Conservation (phyloP, 257 asterid genomes). For the Solanum etuberosum region DNA sequence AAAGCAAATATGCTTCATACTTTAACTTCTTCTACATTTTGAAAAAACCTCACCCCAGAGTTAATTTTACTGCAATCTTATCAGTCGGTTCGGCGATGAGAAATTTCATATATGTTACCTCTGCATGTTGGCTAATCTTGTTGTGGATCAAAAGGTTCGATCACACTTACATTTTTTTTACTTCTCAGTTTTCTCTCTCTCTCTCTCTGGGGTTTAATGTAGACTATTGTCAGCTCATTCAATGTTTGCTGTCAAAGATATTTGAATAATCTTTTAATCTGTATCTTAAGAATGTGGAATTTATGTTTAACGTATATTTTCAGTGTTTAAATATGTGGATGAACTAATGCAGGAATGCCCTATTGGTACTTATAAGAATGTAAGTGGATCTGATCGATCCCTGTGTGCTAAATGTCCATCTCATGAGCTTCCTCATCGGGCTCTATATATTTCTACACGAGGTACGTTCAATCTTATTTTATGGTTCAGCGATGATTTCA, state of each 20-base stretch:
- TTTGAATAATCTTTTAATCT: not conserved
- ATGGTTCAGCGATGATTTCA: not conserved
- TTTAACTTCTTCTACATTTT: not conserved
- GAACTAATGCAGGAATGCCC: constrained; percentile 73
- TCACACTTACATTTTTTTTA: not conserved
- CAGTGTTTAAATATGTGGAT: not conserved
- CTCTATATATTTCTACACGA: constrained; percentile 48
- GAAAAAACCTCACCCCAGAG: not conserved
- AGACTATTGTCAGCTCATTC: not conserved
- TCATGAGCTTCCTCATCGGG: constrained; percentile 70
- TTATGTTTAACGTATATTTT: not conserved
- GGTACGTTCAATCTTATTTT: constrained; percentile 27
- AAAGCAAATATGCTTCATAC: not conserved
- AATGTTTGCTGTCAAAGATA: not conserved
- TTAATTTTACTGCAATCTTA: not conserved
- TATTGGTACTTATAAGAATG: constrained; percentile 74
- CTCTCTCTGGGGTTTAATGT: not conserved
- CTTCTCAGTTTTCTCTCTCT: not conserved
- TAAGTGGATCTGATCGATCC: constrained; percentile 50
- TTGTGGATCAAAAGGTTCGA: not conserved
- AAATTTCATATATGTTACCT: not conserved
- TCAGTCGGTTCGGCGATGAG: not conserved
- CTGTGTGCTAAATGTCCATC: constrained; percentile 64
- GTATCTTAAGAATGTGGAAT: not conserved
- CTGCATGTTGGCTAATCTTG: not conserved